Conservation (phyloP, 1,284 basidiomycete genomes). For the Ceratobasidium theobromae region DNA sequence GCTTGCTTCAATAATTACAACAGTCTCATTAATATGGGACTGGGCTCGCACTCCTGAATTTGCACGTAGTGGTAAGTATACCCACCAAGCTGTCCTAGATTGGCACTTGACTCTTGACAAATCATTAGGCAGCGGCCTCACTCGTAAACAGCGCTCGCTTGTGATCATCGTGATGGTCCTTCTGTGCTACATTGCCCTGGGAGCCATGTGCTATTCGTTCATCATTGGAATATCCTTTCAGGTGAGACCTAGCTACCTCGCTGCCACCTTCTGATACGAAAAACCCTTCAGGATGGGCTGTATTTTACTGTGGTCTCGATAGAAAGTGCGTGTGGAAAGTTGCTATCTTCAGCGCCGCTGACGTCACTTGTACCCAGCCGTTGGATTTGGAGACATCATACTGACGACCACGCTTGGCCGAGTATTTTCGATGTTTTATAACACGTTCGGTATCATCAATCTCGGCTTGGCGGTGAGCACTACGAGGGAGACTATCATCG, state of each 20-base stretch:
- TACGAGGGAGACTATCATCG: constrained; percentile 69
- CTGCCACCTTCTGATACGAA: not conserved
- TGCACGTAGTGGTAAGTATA: constrained; percentile 58
- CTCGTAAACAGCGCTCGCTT: constrained; percentile 73
- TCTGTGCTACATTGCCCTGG: constrained; percentile 71
- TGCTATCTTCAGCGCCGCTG: not conserved
- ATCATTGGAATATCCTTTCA: constrained; percentile 61
- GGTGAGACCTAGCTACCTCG: not conserved
- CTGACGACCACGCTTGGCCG: constrained; percentile 54
- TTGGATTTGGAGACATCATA: constrained; percentile 78
- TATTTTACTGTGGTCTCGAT: constrained; percentile 68
- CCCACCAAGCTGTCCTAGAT: too few relatives aligned
- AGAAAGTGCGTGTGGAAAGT: constrained; percentile 48
- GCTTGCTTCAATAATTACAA: constrained; percentile 64
- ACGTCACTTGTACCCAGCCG: constrained; percentile 42
- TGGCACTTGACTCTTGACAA: too few relatives aligned
- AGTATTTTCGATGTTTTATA: constrained; percentile 60
- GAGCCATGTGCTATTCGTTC: constrained; percentile 60
- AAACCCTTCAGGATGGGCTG: constrained; percentile 18
- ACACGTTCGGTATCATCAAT: constrained; percentile 51
- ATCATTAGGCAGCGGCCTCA: constrained; percentile 78
- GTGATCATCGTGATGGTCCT: constrained; percentile 75
- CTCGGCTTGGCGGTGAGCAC: constrained; percentile 62
- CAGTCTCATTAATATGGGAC: constrained; percentile 68
- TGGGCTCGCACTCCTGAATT: constrained; percentile 64